These are phyloP conservation scores for Coemansia sp. DNA, from an alignment of 192 early-diverging fungal species.

Conservation along the genomic window DNA sequence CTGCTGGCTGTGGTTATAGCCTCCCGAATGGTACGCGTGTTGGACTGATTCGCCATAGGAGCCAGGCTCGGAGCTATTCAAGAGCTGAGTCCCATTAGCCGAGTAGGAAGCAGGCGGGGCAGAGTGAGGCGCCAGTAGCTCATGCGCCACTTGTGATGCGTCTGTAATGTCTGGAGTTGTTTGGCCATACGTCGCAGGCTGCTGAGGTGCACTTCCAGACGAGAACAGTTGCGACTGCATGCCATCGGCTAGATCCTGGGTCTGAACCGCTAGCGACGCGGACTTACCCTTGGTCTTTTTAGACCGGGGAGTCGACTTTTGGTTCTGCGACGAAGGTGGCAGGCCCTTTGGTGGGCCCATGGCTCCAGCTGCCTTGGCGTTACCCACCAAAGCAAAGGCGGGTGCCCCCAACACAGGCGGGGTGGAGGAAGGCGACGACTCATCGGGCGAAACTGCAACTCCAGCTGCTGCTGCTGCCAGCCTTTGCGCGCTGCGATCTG, in stretches of 20 bases:
- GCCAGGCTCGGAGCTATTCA: conserved; percentile 31
- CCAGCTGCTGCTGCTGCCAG: neutral
- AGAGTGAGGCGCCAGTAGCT: conserved; percentile 18
- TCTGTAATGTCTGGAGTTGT: neutral
- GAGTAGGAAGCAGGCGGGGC: conserved; percentile 48
- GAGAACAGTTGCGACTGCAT: neutral
- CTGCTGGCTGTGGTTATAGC: conserved; percentile 4
- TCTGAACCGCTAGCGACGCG: neutral
- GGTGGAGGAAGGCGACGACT: conserved; percentile 5
- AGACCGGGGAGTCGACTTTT: neutral
- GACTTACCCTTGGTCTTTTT: conserved; percentile 10
- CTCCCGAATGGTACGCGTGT: neutral
- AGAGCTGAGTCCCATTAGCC: conserved; percentile 50
- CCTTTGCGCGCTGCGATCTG: conserved; percentile 14
- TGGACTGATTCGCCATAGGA: neutral
- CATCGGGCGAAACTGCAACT: conserved; percentile 2
- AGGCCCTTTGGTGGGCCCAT: conserved; percentile 1
- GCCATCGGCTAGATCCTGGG: neutral
- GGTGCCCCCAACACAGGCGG: conserved; percentile 6
- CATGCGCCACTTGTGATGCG: neutral
- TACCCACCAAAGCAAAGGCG: conserved; percentile 3
- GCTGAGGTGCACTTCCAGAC: neutral
- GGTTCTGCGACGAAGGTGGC: neutral
- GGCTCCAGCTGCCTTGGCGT: neutral
- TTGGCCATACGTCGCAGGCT: neutral